phyloP scores from a whole-genome alignment of 129 eudicot species.

The Glebionis coronaria region DNA sequence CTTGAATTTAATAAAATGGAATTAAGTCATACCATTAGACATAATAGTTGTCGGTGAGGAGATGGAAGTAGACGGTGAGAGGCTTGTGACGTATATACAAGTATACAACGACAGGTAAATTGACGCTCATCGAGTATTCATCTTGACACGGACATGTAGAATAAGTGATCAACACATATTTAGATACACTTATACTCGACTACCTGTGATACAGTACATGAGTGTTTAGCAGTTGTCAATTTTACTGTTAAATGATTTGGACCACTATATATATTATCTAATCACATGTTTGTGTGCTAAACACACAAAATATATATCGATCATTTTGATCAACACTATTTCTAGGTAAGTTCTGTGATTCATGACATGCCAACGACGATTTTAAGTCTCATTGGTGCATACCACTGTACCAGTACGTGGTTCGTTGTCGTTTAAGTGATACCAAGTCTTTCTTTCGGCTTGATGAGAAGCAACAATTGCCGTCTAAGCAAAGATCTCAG shows the following conservation, averaged over 20 bases:
- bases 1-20: neutral
- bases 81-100: neutral
- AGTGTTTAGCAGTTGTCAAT: neutral
- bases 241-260: neutral
- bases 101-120: too few species aligned
- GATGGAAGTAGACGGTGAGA: neutral
- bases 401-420: neutral
- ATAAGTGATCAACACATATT: neutral
- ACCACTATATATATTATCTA: neutral
- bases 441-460: neutral
- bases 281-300: neutral
- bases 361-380: neutral
- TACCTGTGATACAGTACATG: neutral
- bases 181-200: neutral
- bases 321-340: neutral
- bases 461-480: neutral
- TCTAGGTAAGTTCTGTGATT: neutral
- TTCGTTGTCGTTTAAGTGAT: neutral
- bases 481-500: neutral
- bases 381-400: neutral
- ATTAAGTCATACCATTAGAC: slow-evolving; percentile 8
- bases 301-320: neutral
- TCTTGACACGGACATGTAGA: neutral
- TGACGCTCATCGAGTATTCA: too few species aligned
- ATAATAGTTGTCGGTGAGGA: slow-evolving; percentile 13